Evolutionary conservation across 306 rosid species (phyloP), one percentile per base, ranked within the genome.

Genomic region (Clitoria ternatea): DNA sequence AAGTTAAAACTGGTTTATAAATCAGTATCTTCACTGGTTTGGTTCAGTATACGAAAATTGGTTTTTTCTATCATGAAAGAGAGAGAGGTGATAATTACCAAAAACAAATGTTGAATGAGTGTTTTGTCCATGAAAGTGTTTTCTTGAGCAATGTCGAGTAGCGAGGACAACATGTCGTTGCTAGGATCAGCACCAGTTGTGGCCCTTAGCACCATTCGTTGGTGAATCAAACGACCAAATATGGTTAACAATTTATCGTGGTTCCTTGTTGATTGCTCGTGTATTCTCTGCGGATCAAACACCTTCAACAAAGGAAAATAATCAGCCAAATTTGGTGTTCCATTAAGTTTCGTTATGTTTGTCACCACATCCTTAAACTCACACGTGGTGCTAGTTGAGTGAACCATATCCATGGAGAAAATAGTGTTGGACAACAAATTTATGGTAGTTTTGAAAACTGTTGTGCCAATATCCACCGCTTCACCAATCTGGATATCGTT

Each of bases 381-480:
- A 3, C 36, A 35, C 4, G 61, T 19, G 4, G 1, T 27, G 20
- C 30, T 32, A 4, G 5, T 9, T 0, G 76, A 71, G 12, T 76
- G 61, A 1, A 55, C 30, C 11, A 36, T 19, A 61, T 61, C 48
- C 15, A 18, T 0, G 5, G 67, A 61, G 11, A 61, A 36, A 61
- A 61, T 17, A 11, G 17, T 5, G 18, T 61, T 61, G 19, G 67
- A 61, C 10, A 61, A 36, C 2, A 10, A 22, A 36, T 61, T 61
- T 17, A 36, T 4, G 0, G 2, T 4, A 5, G 22, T 19, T 11
- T 61, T 61, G n/a, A 36, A 62, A 0, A 10, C 20, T n/a, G 12
- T 7, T 3, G 6, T 62, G 7, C 74, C 88, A 11, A 84, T 59
- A 8, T 77, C 81, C 0, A 84, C 30, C 0, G 59, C 77, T 42